Percentiles rank a stretch among this genome's conserved stretches.
phyloP scores from a whole-genome alignment of 225 moss, liverwort and hornwort genomes.

The Marchantia polymorpha region DNA sequence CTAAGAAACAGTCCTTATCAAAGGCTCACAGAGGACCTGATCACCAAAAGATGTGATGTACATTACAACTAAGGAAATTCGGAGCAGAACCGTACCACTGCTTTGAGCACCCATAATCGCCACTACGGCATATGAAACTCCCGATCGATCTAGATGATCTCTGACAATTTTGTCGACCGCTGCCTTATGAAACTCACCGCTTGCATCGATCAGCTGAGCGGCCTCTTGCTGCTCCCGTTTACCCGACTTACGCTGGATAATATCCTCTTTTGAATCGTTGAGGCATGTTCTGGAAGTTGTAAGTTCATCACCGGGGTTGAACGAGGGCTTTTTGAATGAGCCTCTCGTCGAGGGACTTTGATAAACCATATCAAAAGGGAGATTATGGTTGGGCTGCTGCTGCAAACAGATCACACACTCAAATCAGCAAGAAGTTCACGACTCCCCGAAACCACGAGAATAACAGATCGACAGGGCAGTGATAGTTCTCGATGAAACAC shows the following conservation, averaged over 20 bases:
- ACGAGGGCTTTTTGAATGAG: slow-evolving; percentile 19
- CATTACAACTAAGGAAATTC: not conserved
- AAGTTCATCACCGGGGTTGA: too few species aligned
- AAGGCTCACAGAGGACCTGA: not conserved
- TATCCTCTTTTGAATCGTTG: too few species aligned
- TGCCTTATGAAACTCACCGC: slow-evolving; percentile 53
- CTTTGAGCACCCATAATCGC: slow-evolving; percentile 99
- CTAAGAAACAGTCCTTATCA: not conserved
- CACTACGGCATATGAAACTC: slow-evolving; percentile 95
- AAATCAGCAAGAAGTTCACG: not conserved
- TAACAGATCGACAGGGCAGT: not conserved
- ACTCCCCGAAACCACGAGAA: not conserved
- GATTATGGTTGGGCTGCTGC: slow-evolving; percentile 1
- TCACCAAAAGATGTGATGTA: not conserved
- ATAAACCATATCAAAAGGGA: not conserved
- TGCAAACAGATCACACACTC: slow-evolving; percentile 20
- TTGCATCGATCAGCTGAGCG: slow-evolving; percentile 71
- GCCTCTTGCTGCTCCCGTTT: slow-evolving; percentile 25
- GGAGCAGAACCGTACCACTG: slow-evolving; percentile 54
- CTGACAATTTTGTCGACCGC: slow-evolving; percentile 63
- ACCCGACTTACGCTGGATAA: too few species aligned
- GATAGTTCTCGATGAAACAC: not conserved
- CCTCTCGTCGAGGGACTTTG: not conserved
- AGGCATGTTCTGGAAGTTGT: too few species aligned
- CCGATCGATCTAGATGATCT: slow-evolving; percentile 57